Evolutionary conservation across 805 yeast genomes (phyloP).

Genomic region (Candida krabiensis): DNA sequence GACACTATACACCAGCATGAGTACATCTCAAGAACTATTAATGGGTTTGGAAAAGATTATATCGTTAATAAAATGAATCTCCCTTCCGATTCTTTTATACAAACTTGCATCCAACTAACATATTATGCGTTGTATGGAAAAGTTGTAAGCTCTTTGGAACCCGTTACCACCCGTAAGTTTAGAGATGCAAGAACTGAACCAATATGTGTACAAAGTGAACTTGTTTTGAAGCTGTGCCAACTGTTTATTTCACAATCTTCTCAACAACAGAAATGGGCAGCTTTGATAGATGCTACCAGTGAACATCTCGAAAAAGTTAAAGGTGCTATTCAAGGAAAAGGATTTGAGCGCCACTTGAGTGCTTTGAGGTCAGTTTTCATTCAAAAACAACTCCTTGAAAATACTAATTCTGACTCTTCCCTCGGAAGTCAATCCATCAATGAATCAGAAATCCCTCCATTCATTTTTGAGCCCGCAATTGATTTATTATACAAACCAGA

Average conservation of each 20-base stretch:
- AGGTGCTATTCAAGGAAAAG: slow-evolving; percentile 58
- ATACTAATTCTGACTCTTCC: slow-evolving; percentile 44
- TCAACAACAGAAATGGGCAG: slow-evolving; percentile 44
- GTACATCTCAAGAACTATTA: slow-evolving; percentile 39
- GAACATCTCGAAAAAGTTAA: slow-evolving; percentile 50
- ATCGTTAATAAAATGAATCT: slow-evolving; percentile 41
- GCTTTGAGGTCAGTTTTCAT: slow-evolving; percentile 59
- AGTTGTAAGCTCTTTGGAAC: slow-evolving; percentile 39
- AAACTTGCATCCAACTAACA: slow-evolving; percentile 52
- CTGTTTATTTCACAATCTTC: slow-evolving; percentile 58
- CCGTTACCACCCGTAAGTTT: slow-evolving; percentile 67
- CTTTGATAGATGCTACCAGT: slow-evolving; percentile 51
- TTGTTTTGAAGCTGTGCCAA: slow-evolving; percentile 54
- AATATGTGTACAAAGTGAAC: slow-evolving; percentile 61
- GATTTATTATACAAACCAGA: slow-evolving; percentile 38
- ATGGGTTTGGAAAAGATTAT: slow-evolving; percentile 31
- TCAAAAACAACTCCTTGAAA: slow-evolving; percentile 46
- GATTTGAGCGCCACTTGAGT: slow-evolving; percentile 72
- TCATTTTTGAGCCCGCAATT: slow-evolving; percentile 43
- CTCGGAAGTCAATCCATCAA: slow-evolving; percentile 22
- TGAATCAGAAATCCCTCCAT: slow-evolving; percentile 36
- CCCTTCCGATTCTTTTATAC: slow-evolving; percentile 52
- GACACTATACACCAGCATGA: slow-evolving; percentile 60
- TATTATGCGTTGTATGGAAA: slow-evolving; percentile 57
- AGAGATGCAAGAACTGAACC: slow-evolving; percentile 70